A percentile compares a stretch with the other conserved stretches of the same genome.
phyloP scores from a whole-genome alignment of 331 rosid genomes.

The Prunus yedoensis region DNA sequence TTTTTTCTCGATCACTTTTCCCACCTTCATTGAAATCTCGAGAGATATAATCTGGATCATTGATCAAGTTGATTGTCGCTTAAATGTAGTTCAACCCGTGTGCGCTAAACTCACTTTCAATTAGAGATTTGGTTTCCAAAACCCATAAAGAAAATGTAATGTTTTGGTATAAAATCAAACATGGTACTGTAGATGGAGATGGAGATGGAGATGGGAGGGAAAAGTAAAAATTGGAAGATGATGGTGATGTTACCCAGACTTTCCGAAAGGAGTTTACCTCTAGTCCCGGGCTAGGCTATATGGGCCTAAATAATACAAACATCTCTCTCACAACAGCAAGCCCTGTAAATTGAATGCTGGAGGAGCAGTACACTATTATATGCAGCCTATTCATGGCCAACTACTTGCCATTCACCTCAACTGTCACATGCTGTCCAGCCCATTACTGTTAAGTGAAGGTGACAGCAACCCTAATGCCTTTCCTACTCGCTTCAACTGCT shows the following conservation, averaged over 20 bases:
- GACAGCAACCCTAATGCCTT: constrained; percentile 35
- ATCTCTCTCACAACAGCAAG: neutral
- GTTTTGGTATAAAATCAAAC: neutral
- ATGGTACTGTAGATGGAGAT: neutral
- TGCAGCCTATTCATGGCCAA: constrained; percentile 16
- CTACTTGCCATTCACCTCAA: constrained; percentile 22
- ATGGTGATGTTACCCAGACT: neutral
- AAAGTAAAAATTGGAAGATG: neutral
- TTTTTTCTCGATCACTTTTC: too few species aligned
- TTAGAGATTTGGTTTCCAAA: too few species aligned
- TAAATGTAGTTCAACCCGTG: too few species aligned
- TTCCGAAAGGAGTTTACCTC: constrained; percentile 6
- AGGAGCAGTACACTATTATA: neutral
- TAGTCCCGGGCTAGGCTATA: constrained; percentile 2
- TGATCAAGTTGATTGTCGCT: too few species aligned
- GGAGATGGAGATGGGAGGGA: neutral
- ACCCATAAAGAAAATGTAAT: too few species aligned
- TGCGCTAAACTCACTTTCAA: too few species aligned
- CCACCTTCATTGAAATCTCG: too few species aligned
- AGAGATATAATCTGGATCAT: too few species aligned
- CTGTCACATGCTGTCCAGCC: constrained; percentile 51
- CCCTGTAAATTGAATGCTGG: constrained; percentile 13
- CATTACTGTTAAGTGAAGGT: constrained; percentile 54
- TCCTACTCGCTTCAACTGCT: constrained; percentile 19
- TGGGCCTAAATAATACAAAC: neutral